A percentile compares a stretch with the other conserved stretches of the same genome.
Conservation (phyloP, 2,329 filamentous ascomycete genomes). For the Fusarium illudens region DNA sequence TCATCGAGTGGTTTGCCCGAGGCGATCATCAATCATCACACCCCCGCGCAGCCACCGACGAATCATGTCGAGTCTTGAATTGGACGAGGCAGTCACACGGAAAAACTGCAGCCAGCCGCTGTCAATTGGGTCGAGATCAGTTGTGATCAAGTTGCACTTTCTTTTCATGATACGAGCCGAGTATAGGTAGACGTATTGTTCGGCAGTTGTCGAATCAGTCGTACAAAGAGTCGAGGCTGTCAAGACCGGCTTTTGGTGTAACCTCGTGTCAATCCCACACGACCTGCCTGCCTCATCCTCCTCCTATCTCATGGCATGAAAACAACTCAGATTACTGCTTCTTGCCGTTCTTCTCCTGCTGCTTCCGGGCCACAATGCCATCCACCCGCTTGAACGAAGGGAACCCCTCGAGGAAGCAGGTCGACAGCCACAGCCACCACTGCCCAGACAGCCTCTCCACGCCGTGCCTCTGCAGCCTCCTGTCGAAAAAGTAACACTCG, state of each 20-base stretch:
- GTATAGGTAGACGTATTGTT: not conserved
- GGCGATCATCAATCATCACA: constrained; percentile 13
- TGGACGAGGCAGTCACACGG: not conserved
- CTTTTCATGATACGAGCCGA: not conserved
- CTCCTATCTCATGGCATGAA: not conserved
- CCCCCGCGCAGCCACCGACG: constrained; percentile 3
- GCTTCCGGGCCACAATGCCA: constrained; percentile 54
- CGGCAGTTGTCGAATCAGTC: not conserved
- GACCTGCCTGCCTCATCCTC: not conserved
- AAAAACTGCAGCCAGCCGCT: not conserved
- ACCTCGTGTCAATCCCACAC: not conserved
- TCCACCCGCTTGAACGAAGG: constrained; percentile 62
- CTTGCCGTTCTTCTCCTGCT: constrained; percentile 50
- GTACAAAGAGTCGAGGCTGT: not conserved
- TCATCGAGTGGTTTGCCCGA: constrained; percentile 15
- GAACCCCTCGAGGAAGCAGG: constrained; percentile 63
- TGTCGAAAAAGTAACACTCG: constrained; percentile 68
- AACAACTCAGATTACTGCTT: constrained; percentile 22
- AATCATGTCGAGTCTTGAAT: not conserved
- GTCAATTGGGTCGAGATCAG: not conserved
- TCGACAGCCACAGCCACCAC: constrained; percentile 65
- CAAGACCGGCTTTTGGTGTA: not conserved
- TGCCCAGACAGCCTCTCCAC: constrained; percentile 55
- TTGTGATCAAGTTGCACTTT: not conserved
- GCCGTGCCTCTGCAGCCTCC: constrained; percentile 56